Conservation (phyloP, 371 early-diverging fungal species). For the Cokeromyces recurvatus region DNA sequence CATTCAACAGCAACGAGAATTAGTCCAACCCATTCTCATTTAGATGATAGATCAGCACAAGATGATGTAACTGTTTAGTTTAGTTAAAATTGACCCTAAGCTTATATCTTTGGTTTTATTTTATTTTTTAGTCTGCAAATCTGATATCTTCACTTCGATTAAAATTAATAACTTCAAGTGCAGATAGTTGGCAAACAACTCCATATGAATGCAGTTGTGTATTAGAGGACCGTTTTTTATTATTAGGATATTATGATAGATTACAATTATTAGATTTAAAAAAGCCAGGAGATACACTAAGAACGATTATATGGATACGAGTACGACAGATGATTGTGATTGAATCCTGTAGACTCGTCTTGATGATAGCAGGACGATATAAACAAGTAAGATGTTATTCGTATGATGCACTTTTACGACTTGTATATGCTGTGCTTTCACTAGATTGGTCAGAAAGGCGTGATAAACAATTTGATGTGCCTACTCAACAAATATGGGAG, state of each 20-base stretch:
- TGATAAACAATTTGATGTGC: conserved; percentile 17
- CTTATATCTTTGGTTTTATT: no score
- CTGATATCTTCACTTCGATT: conserved; percentile 20
- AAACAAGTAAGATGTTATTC: conserved; percentile 44
- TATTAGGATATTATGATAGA: conserved; percentile 28
- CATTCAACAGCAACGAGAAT: no score
- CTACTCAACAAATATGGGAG: conserved; percentile 16
- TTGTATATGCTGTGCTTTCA: conserved; percentile 23
- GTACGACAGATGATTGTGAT: conserved; percentile 27
- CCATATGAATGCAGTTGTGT: conserved; percentile 37
- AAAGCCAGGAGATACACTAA: conserved; percentile 5
- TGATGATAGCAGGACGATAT: conserved; percentile 32
- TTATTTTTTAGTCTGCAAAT: no score
- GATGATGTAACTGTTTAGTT: no score
- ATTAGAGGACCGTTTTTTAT: conserved; percentile 31
- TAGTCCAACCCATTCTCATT: no score
- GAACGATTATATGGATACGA: conserved; percentile 27
- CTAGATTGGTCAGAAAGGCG: conserved; percentile 24
- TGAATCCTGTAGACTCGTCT: conserved; percentile 24
- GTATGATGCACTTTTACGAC: conserved; percentile 25
- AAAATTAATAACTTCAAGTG: conserved; percentile 16
- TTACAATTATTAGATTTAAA: conserved; percentile 25
- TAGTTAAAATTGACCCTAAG: no score
- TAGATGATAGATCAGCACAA: no score
- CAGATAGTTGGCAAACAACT: conserved; percentile 12